Evolutionary conservation across 73 alveolate genomes (phyloP).

Genomic region (Blepharisma japonicum): DNA sequence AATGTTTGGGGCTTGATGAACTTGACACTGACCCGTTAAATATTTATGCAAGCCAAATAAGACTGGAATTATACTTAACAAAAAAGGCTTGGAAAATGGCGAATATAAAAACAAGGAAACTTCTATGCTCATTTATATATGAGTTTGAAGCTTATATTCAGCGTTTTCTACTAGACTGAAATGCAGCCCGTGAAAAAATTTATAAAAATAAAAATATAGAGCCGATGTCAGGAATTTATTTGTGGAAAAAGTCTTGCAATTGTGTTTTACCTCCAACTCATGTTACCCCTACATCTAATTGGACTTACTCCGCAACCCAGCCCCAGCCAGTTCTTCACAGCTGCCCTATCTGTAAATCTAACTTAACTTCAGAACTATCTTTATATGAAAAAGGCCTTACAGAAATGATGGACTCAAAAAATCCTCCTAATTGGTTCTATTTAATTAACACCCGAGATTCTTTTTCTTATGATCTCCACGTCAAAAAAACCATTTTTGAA

Average conservation of each 20-base stretch:
- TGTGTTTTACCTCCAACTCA: neutral
- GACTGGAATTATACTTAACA: neutral
- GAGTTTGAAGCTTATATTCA: conserved; percentile 47
- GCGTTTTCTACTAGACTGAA: conserved; percentile 30
- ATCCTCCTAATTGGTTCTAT: conserved; percentile 47
- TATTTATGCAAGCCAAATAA: conserved; percentile 4
- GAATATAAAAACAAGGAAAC: conserved; percentile 29
- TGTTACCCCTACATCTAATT: neutral
- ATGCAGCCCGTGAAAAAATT: conserved; percentile 47
- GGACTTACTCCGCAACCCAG: conserved; percentile 20
- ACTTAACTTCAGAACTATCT: conserved; percentile 15
- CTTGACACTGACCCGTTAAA: conserved; percentile 3
- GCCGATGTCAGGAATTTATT: neutral
- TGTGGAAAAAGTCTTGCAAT: conserved; percentile 7
- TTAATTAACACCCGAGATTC: conserved; percentile 72
- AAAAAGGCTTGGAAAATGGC: conserved; percentile 34
- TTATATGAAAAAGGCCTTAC: conserved; percentile 12
- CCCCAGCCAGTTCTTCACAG: conserved; percentile 20
- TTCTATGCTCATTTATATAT: conserved; percentile 46
- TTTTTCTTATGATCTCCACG: conserved; percentile 67
- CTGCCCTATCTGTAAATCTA: neutral
- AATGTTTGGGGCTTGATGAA: conserved; percentile 5
- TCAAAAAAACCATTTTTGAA: conserved; percentile 32
- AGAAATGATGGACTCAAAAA: conserved; percentile 24
- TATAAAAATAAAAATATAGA: neutral